phyloP scores from a whole-genome alignment of 208 protist species.

The Crithidia brevicula region DNA sequence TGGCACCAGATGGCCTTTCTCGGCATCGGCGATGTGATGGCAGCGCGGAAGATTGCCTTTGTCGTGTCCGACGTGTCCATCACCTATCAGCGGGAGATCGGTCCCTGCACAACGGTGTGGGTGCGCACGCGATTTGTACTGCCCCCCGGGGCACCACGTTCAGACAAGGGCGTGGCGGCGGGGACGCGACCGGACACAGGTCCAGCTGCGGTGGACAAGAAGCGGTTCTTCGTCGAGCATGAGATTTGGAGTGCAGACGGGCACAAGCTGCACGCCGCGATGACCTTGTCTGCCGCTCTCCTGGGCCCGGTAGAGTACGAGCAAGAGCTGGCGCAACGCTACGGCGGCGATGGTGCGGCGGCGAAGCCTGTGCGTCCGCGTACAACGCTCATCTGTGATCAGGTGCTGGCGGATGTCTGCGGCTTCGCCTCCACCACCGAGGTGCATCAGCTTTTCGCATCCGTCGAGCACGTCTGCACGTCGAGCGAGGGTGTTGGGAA shows the following conservation, averaged over 20 bases:
- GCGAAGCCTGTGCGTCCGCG: background rate
- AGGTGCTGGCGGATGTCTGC: conserved; percentile 19
- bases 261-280: conserved; percentile 44
- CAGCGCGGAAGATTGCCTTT: conserved; percentile 25
- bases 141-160: conserved; percentile 5
- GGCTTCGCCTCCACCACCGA: conserved; percentile 17
- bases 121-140: conserved; percentile 26
- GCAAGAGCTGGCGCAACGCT: conserved; percentile 29
- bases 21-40: conserved; percentile 8
- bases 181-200: background rate
- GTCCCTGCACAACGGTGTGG: conserved; percentile 28
- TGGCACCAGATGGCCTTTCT: conserved; percentile 46
- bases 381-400: conserved; percentile 30
- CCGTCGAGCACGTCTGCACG: background rate
- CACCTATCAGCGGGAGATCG: conserved; percentile 55
- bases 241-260: conserved; percentile 58
- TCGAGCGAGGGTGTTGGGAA: background rate
- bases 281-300: conserved; percentile 24
- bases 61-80: conserved; percentile 52
- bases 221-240: conserved; percentile 43
- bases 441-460: conserved; percentile 21
- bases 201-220: conserved; percentile 4
- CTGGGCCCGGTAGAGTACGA: conserved; percentile 29
- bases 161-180: background rate
- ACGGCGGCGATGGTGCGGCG: conserved; percentile 1